Percentiles rank a stretch among this genome's conserved stretches.
Conservation (phyloP, 176 grass and related monocot species). For the Microstegium vimineum region DNA sequence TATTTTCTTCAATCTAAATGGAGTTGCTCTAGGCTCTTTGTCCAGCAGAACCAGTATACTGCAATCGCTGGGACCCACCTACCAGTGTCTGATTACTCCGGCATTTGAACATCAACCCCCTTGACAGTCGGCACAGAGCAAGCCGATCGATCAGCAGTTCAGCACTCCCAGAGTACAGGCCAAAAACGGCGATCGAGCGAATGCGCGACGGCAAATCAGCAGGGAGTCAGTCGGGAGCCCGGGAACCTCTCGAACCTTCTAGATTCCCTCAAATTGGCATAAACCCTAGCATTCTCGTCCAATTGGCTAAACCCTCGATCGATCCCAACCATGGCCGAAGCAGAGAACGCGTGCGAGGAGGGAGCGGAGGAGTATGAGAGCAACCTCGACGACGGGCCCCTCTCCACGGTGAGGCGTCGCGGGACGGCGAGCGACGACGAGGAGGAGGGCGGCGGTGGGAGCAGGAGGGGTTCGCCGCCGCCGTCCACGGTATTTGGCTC, state of each 20-base stretch:
- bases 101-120: no score
- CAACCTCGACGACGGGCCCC: constrained; percentile 54
- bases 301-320: neutral
- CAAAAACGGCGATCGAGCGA: constrained; percentile 21
- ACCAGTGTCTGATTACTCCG: no score
- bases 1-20: no score
- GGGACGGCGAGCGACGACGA: constrained; percentile 65
- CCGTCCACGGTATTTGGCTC: constrained; percentile 15
- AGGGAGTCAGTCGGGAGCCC: neutral
- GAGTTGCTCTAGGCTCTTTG: no score
- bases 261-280: no score
- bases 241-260: neutral
- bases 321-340: neutral
- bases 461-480: constrained; percentile 7
- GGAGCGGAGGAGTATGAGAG: constrained; percentile 53
- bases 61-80: no score
- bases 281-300: constrained; percentile 23
- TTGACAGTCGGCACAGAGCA: no score
- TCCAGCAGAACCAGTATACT: no score
- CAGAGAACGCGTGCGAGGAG: constrained; percentile 8
- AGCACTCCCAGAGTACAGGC: neutral
- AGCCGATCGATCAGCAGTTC: neutral
- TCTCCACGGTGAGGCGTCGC: constrained; percentile 52
- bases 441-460: constrained; percentile 13
- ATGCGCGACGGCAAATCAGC: neutral